These are phyloP conservation scores for Sarocladiaceae sp. DNA, from an alignment of 2,329 filamentous ascomycete genomes.

Conservation along the genomic window DNA sequence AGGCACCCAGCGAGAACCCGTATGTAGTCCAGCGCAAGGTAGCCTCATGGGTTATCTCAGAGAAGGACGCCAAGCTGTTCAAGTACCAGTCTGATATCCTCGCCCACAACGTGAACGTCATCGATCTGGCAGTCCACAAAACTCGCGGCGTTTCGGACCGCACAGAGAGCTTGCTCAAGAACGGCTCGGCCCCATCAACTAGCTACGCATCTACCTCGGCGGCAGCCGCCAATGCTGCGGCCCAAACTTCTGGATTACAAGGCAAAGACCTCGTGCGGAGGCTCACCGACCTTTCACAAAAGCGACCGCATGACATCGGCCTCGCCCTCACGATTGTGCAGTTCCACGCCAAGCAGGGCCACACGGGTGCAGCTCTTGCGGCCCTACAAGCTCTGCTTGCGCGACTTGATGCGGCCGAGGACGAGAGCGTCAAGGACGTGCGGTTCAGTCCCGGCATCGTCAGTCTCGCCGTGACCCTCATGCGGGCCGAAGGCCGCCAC, in stretches of 20 bases:
- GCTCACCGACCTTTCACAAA: slow-evolving; percentile 63
- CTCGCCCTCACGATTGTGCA: slow-evolving; percentile 75
- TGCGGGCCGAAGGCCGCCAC: slow-evolving; percentile 68
- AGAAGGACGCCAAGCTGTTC: slow-evolving; percentile 61
- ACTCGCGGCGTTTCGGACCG: slow-evolving; percentile 51
- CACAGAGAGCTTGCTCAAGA: slow-evolving; percentile 34
- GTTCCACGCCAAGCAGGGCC: slow-evolving; percentile 67
- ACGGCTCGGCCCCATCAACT: slow-evolving; percentile 21
- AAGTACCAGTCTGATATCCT: slow-evolving; percentile 55
- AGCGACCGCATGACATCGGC: slow-evolving; percentile 72
- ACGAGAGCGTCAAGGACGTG: slow-evolving; percentile 55
- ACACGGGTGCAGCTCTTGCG: slow-evolving; percentile 66
- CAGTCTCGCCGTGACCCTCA: slow-evolving; percentile 71
- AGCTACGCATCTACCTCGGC: slow-evolving; percentile 30
- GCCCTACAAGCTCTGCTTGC: slow-evolving; percentile 70
- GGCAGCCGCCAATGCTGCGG: slow-evolving; percentile 61
- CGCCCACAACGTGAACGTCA: slow-evolving; percentile 55
- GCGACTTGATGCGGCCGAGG: slow-evolving; percentile 57
- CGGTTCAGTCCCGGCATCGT: slow-evolving; percentile 82
- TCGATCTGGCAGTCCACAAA: slow-evolving; percentile 63
- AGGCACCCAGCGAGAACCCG: slow-evolving; percentile 48
- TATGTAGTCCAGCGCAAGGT: slow-evolving; percentile 60
- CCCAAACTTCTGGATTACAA: slow-evolving; percentile 56
- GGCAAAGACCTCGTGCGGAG: slow-evolving; percentile 64
- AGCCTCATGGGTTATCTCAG: slow-evolving; percentile 44